Conservation (phyloP, 2,329 filamentous ascomycete genomes). For the Monilinia fructigena region DNA sequence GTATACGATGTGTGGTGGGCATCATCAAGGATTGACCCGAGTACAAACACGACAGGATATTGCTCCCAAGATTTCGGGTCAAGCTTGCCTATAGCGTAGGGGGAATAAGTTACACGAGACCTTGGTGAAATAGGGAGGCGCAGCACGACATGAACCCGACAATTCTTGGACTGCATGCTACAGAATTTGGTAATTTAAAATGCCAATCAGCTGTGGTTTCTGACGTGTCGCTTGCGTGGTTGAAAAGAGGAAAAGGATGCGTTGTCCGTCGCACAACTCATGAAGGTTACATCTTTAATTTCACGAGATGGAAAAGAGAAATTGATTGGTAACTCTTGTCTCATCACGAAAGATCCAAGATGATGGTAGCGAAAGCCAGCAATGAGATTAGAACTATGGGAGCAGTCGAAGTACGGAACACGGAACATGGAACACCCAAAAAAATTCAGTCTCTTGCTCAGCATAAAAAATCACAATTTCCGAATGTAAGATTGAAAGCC, state of each 20-base stretch:
- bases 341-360: slow-evolving; percentile 6
- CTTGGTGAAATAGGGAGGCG: slow-evolving; percentile 15
- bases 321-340: slow-evolving; percentile 7
- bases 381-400: neutral
- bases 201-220: slow-evolving; percentile 15
- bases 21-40: slow-evolving; percentile 14
- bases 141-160: slow-evolving; percentile 25
- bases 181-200: slow-evolving; percentile 12
- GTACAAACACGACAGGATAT: slow-evolving; percentile 21
- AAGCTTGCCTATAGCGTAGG: slow-evolving; percentile 22
- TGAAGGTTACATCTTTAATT: slow-evolving; percentile 20
- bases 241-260: slow-evolving; percentile 14
- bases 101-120: slow-evolving; percentile 3
- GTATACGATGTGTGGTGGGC: slow-evolving; percentile 15
- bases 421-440: slow-evolving; percentile 6
- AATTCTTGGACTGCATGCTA: slow-evolving; percentile 19
- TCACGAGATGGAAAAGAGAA: slow-evolving; percentile 8
- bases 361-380: slow-evolving; percentile 23
- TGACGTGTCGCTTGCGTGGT: slow-evolving; percentile 22
- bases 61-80: slow-evolving; percentile 23
- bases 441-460: neutral
- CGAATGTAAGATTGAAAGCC: slow-evolving; percentile 6
- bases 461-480: slow-evolving; percentile 1
- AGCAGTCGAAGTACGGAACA: slow-evolving; percentile 7
- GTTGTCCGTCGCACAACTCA: slow-evolving; percentile 23